Base-by-base conservation (phyloP, 768 basidiomycete genomes). In the Pisolithus orientalis region DNA sequence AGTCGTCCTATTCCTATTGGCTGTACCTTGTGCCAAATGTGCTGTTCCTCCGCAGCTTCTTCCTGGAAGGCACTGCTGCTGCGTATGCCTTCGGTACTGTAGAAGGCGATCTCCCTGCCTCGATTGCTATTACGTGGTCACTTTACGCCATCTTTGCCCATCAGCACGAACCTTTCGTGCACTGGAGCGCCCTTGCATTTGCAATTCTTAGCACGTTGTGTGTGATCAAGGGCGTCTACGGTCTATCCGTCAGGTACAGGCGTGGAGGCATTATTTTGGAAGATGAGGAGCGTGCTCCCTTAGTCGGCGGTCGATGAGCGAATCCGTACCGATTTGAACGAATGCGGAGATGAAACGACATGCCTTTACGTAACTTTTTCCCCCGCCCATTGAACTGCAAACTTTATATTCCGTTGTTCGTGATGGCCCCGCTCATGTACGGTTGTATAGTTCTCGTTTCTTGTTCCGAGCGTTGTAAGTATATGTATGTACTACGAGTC, bases 101-200 rank as follows among this genome's bases (percentile, higher is more conserved):
- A 2, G 90, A 94, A 66, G 95, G 95, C 52, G 96, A 98, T 65
- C 78, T 97, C 25, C 90, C 94, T 3, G 96, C 90, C 2, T 85
- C 91, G 24, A 80, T 94, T 59, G 93, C 89, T 55, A 92, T 97
- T 64, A 82, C 85, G 39, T 95, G 90, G 88, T 84, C 88, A n/a
- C 77, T 99, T 29, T 94, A 87, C 72, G 94, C 89, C 42, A 93
- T 98, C 72, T 97, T 90, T 62, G 83, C 78, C 27, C 80, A 89
- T 63, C 84, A 94, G 69, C 72, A 55, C 27, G 70, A 74, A 37
- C 53, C 60, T 31, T 94, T 97, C 72, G 83, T 97, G 59, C 93
- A 94, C 71, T 98, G 93, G 93, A 75, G 80, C 38, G 82, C 94
- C 11, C 79, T 97, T 51, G 90, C 70, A 3, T 93, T 92, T 62